A percentile compares a stretch with the other conserved stretches of the same genome.
Evolutionary conservation across 495 filamentous ascomycete species (phyloP).

Genomic region (Trichoderma orchidacearum): DNA sequence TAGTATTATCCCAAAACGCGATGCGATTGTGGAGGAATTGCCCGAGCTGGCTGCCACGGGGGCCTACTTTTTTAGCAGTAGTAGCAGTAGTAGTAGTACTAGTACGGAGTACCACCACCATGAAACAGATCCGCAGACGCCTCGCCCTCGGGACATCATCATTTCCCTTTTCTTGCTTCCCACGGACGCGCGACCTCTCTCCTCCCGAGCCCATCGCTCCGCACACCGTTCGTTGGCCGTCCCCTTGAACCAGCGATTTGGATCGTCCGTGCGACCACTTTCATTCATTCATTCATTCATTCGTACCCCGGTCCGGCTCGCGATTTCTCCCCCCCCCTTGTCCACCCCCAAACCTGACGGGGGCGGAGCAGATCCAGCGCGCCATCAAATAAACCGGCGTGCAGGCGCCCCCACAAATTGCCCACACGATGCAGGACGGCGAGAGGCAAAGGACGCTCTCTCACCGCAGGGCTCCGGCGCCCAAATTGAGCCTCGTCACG

Average conservation of each 20-base stretch:
- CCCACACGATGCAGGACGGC: background rate
- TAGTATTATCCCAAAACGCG: no score
- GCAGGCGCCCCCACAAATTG: background rate
- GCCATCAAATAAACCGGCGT: background rate
- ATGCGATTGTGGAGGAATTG: no score
- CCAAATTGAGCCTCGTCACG: constrained; percentile 1
- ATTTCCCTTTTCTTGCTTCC: no score
- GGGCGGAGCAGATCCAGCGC: constrained; percentile 1
- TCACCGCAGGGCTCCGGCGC: background rate
- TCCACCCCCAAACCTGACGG: background rate
- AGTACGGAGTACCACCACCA: no score
- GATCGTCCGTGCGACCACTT: background rate
- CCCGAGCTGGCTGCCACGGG: no score
- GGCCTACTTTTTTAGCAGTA: no score
- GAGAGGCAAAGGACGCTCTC: background rate
- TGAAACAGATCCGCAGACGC: no score
- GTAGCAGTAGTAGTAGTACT: no score
- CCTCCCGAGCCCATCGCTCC: no score
- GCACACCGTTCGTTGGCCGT: no score
- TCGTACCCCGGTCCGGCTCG: background rate
- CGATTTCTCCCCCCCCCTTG: background rate
- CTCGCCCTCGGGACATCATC: background rate
- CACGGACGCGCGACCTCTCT: no score
- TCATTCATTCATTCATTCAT: no score
- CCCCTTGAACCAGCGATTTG: background rate